Evolutionary conservation across 2,329 filamentous ascomycete species (phyloP).

Genomic region (Hypomyces perniciosus): DNA sequence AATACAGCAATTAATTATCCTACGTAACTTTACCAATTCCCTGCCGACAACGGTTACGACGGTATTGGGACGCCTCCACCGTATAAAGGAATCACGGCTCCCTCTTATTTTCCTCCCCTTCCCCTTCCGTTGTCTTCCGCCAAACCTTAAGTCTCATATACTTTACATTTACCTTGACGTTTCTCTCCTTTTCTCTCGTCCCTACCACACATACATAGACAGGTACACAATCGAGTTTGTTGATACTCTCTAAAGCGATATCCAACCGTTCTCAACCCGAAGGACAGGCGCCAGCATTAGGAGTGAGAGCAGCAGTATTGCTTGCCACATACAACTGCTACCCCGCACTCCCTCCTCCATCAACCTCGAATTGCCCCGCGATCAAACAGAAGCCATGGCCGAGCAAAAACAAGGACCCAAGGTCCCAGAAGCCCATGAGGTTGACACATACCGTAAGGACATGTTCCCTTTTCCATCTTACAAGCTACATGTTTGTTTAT

Average conservation of each 20-base stretch:
- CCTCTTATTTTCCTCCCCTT: constrained; percentile 6
- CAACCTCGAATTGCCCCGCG: constrained; percentile 1
- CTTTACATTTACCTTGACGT: not conserved
- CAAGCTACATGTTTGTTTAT: not conserved
- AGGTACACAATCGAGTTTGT: too few species aligned
- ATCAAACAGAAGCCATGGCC: constrained; percentile 35
- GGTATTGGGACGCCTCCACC: constrained; percentile 11
- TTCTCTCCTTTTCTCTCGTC: not conserved
- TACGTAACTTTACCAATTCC: not conserved
- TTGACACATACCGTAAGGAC: constrained; percentile 64
- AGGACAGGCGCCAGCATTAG: too few species aligned
- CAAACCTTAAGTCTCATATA: not conserved
- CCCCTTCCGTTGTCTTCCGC: constrained; percentile 1
- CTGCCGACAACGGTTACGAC: constrained; percentile 1
- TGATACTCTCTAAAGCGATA: too few species aligned
- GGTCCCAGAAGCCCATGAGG: constrained; percentile 69
- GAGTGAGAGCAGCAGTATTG: too few species aligned
- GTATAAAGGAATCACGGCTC: constrained; percentile 12
- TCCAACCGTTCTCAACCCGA: too few species aligned
- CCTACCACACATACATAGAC: too few species aligned
- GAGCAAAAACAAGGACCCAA: constrained; percentile 42
- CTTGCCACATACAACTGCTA: not conserved
- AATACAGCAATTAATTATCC: not conserved
- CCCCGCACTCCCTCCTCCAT: constrained; percentile 10
- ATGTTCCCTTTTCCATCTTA: not conserved